Evolutionary conservation across 768 basidiomycete genomes (phyloP), one percentile per base, ranked within the genome.

Genomic region (Infundibulicybe gibba): DNA sequence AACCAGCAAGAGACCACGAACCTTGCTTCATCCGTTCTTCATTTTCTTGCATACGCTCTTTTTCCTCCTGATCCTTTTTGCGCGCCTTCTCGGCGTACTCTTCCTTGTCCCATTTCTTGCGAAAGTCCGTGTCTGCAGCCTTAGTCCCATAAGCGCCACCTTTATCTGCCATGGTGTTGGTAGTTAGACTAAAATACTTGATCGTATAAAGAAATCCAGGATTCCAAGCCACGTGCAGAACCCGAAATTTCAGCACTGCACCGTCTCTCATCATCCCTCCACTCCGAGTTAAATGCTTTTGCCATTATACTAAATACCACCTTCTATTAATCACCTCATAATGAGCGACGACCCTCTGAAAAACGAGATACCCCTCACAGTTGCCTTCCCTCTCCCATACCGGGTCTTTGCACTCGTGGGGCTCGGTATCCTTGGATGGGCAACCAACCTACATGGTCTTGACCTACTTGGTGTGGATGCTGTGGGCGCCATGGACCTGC

Each of bases 81-180:
- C 82, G 83, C 9, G 94, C 94, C 48, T 79, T 79, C 61, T 92
- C 89, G 12, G 85, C 80, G 68, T 86, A 91, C 61, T 90, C 90
- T 61, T 94, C 85, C 69, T 93, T 92, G 73, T 97, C 89, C 94
- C 94, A 98, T 75, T 85, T 91, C 68, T 86, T 87, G 41, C 93
- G 69, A 55, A 89, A 88, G 63, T 87, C 85, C 9, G 86, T 87
- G 64, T 89, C 87, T 14, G 70, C 60, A 30, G 77, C 74, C 46
- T 74, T 73, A 50, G 65, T 65, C 8, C 57, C 66, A 54, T 73
- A 72, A 19, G 72, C 70, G 46, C 72, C 68, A 10, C 49, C 56
- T 50, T 70, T 70, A 55, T 70, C 65, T 41, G 67, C 60, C 71
- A 72, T 72, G 41, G 41, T 43, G 41, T 41, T 15, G 31, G 30